Evolutionary conservation across 345 rosid species (phyloP).

Genomic region (Cardamine resedifolia): DNA sequence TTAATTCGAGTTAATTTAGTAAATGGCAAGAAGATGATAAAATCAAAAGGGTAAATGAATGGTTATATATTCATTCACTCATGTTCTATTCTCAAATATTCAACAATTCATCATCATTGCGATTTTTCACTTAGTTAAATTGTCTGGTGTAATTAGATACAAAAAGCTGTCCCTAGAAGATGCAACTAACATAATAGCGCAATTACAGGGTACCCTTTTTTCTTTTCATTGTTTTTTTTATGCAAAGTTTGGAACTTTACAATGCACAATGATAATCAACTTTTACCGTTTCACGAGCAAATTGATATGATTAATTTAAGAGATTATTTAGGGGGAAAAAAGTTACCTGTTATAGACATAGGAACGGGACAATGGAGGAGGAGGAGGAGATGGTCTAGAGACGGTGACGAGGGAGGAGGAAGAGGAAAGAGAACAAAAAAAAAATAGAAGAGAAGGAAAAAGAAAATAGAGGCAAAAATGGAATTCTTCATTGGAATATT

Average conservation of each 20-base stretch:
- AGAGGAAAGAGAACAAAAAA: constrained; percentile 12
- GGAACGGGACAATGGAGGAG: constrained; percentile 13
- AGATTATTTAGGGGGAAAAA: not conserved
- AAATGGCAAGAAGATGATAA: constrained; percentile 16
- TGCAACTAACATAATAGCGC: constrained; percentile 44
- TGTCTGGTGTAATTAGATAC: no score
- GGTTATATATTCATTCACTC: constrained; percentile 45
- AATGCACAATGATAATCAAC: constrained; percentile 12
- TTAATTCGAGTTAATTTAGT: not conserved
- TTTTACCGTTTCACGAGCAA: not conserved
- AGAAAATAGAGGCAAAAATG: constrained; percentile 32
- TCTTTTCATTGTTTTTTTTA: not conserved
- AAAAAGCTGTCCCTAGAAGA: constrained; percentile 25
- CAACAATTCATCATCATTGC: constrained; percentile 47
- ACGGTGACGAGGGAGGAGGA: constrained; percentile 12
- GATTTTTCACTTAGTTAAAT: constrained; percentile 33
- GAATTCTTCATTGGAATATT: constrained; percentile 35
- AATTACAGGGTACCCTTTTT: constrained; percentile 47
- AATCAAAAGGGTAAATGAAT: constrained; percentile 40
- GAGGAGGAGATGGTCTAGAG: constrained; percentile 12
- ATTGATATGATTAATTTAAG: not conserved
- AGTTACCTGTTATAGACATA: constrained; percentile 19
- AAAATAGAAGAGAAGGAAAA: constrained; percentile 17
- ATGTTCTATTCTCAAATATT: constrained; percentile 42
- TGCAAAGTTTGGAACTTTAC: constrained; percentile 31